These are phyloP conservation scores for Penicillium expansum DNA, from an alignment of 2,329 filamentous ascomycete genomes.

Conservation along the genomic window DNA sequence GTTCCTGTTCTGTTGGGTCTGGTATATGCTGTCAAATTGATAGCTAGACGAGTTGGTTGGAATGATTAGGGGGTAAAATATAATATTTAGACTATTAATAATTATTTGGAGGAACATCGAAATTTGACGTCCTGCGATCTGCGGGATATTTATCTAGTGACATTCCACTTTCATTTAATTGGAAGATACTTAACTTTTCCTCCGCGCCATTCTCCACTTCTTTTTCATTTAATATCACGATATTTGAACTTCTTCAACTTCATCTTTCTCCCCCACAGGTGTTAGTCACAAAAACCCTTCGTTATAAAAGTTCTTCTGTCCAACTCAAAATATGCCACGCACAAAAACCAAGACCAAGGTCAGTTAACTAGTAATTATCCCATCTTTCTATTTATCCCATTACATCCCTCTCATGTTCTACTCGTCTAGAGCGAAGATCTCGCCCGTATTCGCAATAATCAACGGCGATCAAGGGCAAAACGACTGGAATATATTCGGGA, in stretches of 20 bases:
- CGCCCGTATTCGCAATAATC: slow-evolving; percentile 9
- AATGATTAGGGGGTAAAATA: slow-evolving; percentile 1
- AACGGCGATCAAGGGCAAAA: slow-evolving; percentile 8
- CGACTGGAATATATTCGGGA: slow-evolving; percentile 8
- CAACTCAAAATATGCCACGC: slow-evolving; percentile 1
- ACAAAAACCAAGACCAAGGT: slow-evolving; percentile 10
- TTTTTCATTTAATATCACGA: no score
- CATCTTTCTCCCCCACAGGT: no score
- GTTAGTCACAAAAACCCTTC: no score
- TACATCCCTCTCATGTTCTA: background rate
- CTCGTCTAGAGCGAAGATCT: slow-evolving; percentile 8
- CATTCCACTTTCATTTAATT: slow-evolving; percentile 3
- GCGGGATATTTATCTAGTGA: background rate
- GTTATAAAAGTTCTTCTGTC: no score
- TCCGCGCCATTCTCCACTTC: background rate
- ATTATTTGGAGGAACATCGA: background rate
- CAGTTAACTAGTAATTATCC: no score
- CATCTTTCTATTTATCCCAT: no score
- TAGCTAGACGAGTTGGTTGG: slow-evolving; percentile 25
- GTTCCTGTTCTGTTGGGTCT: slow-evolving; percentile 76
- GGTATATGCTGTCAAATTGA: slow-evolving; percentile 65
- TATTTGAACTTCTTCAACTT: no score
- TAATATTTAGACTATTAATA: background rate
- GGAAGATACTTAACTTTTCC: background rate
- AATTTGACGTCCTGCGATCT: no score